Evolutionary conservation across 1,284 basidiomycete species (phyloP).

Genomic region (Sporisorium scitamineum): DNA sequence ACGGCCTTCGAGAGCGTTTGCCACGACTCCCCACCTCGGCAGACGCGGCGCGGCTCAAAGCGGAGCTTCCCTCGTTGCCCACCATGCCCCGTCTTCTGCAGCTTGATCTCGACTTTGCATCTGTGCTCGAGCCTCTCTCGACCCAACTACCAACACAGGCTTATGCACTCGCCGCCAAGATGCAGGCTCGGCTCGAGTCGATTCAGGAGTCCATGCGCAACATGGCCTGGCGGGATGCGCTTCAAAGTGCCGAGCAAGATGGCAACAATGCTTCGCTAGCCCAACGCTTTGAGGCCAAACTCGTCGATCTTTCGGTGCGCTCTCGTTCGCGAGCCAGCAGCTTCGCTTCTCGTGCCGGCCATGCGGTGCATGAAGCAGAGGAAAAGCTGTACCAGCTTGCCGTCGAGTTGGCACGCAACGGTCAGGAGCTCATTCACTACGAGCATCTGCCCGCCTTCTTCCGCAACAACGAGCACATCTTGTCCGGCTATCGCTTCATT

Average conservation of each 20-base stretch:
- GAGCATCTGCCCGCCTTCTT: conserved; percentile 63
- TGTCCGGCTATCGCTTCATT: conserved; percentile 68
- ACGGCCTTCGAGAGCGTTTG: conserved; percentile 35
- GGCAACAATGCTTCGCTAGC: conserved; percentile 12
- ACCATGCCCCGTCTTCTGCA: conserved; percentile 41
- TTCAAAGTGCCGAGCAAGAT: conserved; percentile 19
- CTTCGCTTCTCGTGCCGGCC: conserved; percentile 41
- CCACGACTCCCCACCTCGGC: conserved; percentile 42
- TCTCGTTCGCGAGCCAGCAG: conserved; percentile 44
- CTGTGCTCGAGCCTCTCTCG: conserved; percentile 43
- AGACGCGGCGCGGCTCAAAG: conserved; percentile 29
- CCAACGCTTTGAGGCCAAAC: conserved; percentile 43
- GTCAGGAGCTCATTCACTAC: conserved; percentile 60
- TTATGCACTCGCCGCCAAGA: conserved; percentile 41
- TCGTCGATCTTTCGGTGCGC: conserved; percentile 34
- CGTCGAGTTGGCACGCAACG: conserved; percentile 60
- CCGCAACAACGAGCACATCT: conserved; percentile 68
- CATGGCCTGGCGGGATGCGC: conserved; percentile 52
- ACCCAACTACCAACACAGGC: conserved; percentile 40
- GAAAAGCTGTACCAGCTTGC: conserved; percentile 62
- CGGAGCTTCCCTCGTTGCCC: conserved; percentile 37
- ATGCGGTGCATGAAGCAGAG: conserved; percentile 62
- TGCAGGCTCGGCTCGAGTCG: conserved; percentile 52
- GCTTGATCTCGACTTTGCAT: conserved; percentile 46
- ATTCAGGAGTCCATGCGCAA: conserved; percentile 55